Evolutionary conservation across 176 grass and related monocot species (phyloP), one percentile per base, ranked within the genome.

Genomic region (Avena insularis): DNA sequence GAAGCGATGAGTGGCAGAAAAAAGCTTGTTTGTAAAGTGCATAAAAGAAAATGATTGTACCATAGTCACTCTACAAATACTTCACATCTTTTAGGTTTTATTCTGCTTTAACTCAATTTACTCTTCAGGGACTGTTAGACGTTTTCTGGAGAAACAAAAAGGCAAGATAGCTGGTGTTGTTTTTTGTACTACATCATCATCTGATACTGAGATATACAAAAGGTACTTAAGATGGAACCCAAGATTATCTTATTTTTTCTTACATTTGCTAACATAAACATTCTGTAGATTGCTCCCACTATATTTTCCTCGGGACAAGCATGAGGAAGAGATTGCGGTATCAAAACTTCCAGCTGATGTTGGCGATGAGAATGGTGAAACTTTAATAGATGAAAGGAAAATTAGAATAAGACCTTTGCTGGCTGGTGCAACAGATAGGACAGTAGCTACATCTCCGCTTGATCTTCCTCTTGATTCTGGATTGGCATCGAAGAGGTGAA

Each of bases 321-420:
- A 92, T 63, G 97, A 98, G 87, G 97, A 98, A 90, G 92, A 96
- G 25, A 91, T 94, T 82, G 94, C 94, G 0, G 51, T 91, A 51
- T 94, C 83, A 23, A 98, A 98, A 83, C 90, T 98, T 78, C 97
- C 97, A 86, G 92, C 94, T 71, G 97, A 98, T 94, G 97, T 96
- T 71, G 97, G 97, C 16, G 94, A 98, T 88, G 97, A 98, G 90
- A 98, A 98, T 91, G 94, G 97, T 65, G 94, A 96, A 78, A 96
- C 97, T 3, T 67, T 96, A 75, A 96, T 98, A 62, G 90, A 98
- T 88, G 97, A 98, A 94, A 86, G 97, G 82, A 96, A 98, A 91
- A 98, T 98, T 80, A 94, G 96, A 87, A 98, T 96, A 91, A 98
- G 90, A 85, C 88, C 96, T 62, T 84, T 96, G 85, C 96, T 93